A percentile compares a stretch with the other conserved stretches of the same genome.
Conservation (phyloP, 2,329 filamentous ascomycete genomes). For the Aspergillus fumigatiaffinis region DNA sequence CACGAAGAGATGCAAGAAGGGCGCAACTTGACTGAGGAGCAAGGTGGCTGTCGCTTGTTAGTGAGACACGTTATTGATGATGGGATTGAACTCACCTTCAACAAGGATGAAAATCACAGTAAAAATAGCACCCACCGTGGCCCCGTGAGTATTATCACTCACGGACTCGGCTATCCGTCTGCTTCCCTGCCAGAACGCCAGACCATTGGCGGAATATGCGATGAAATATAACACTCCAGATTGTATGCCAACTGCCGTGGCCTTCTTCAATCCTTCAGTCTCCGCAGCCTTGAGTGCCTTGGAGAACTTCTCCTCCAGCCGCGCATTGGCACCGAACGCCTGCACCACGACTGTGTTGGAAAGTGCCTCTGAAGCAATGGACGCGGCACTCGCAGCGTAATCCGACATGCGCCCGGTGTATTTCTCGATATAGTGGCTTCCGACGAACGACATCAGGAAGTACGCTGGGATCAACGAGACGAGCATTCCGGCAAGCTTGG, state of each 20-base stretch:
- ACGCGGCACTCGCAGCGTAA: slow-evolving; percentile 55
- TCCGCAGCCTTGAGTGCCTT: slow-evolving; percentile 49
- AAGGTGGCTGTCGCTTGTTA: slow-evolving; percentile 34
- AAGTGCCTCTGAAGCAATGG: slow-evolving; percentile 60
- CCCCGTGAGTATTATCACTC: slow-evolving; percentile 9
- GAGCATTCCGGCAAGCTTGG: slow-evolving; percentile 60
- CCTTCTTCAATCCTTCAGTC: slow-evolving; percentile 56
- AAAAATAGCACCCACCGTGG: slow-evolving; percentile 33
- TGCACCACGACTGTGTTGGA: slow-evolving; percentile 60
- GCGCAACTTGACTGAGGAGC: slow-evolving; percentile 37
- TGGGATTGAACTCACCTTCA: slow-evolving; percentile 24
- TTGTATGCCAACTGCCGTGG: slow-evolving; percentile 54
- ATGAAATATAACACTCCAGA: slow-evolving; percentile 64
- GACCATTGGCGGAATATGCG: slow-evolving; percentile 62
- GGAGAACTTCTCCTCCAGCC: slow-evolving; percentile 59
- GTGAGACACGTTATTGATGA: neutral
- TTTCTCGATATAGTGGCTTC: slow-evolving; percentile 52
- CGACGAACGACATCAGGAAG: slow-evolving; percentile 55
- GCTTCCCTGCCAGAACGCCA: slow-evolving; percentile 67
- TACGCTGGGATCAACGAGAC: slow-evolving; percentile 61
- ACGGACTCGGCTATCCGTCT: slow-evolving; percentile 46
- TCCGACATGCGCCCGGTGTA: slow-evolving; percentile 50
- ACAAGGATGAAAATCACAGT: slow-evolving; percentile 39
- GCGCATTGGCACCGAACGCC: slow-evolving; percentile 57
- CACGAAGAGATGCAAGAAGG: slow-evolving; percentile 46